These are phyloP conservation scores for Rhipidocladum racemiflorum DNA, from an alignment of 176 grass and related monocot genomes.

Conservation along the genomic window DNA sequence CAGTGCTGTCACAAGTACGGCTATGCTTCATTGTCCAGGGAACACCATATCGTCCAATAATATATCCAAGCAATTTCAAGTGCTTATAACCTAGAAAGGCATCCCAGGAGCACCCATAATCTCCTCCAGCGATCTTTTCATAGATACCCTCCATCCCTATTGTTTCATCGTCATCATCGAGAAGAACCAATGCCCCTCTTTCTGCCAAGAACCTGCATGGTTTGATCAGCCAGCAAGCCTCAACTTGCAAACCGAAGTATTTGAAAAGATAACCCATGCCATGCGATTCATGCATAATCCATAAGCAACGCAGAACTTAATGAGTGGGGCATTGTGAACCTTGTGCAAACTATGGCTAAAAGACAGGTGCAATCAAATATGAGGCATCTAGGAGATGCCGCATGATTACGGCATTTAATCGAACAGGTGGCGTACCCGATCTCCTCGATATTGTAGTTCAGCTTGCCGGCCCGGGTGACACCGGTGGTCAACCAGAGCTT, in stretches of 20 bases:
- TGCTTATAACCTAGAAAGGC: constrained; percentile 74
- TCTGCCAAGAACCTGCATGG: constrained; percentile 69
- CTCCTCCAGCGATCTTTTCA: constrained; percentile 45
- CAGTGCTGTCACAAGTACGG: constrained; percentile 8
- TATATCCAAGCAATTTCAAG: constrained; percentile 86
- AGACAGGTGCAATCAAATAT: not conserved
- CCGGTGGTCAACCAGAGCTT: constrained; percentile 81
- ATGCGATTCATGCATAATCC: not conserved
- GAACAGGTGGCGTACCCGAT: constrained; percentile 51
- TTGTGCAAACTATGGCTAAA: not conserved
- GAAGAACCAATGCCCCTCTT: constrained; percentile 68
- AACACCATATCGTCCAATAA: constrained; percentile 61
- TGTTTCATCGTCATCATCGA: constrained; percentile 34
- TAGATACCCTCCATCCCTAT: constrained; percentile 50
- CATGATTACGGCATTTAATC: constrained; percentile 6
- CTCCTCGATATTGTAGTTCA: constrained; percentile 89
- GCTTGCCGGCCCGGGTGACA: constrained; percentile 44
- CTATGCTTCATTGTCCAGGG: constrained; percentile 61
- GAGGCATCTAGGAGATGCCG: not conserved
- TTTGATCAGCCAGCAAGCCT: constrained; percentile 18
- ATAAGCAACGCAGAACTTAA: not conserved
- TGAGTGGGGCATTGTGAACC: not conserved
- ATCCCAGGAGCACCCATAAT: constrained; percentile 49
- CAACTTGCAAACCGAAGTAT: not conserved
- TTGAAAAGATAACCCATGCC: not conserved